Evolutionary conservation across 2,329 filamentous ascomycete species (phyloP).

Genomic region (Xylaria sp.): DNA sequence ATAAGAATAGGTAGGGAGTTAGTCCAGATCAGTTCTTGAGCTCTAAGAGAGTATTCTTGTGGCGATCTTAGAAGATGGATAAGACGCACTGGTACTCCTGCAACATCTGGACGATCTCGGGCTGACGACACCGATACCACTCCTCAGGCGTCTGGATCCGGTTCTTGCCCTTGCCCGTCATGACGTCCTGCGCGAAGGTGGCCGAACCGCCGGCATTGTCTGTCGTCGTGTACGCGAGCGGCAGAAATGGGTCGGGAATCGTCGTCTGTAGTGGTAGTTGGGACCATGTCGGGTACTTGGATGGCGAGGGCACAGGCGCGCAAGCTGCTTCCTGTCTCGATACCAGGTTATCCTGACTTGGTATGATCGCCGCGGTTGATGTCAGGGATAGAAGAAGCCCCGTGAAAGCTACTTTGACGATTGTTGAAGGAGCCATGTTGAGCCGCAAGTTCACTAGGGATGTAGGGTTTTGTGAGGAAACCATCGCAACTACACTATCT

Average conservation of each 20-base stretch:
- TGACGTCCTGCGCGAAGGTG: slow-evolving; percentile 49
- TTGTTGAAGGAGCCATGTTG: slow-evolving; percentile 24
- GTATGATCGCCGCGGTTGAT: slow-evolving; percentile 11
- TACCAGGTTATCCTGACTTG: background rate
- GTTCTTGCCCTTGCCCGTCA: slow-evolving; percentile 54
- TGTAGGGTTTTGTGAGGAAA: background rate
- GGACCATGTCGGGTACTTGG: slow-evolving; percentile 50
- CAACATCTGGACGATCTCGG: slow-evolving; percentile 60
- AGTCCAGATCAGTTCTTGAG: too few relatives aligned
- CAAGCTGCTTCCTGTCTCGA: slow-evolving; percentile 38
- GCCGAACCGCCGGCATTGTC: slow-evolving; percentile 49
- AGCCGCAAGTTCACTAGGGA: background rate
- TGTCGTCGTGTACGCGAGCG: slow-evolving; percentile 52
- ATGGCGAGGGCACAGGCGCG: slow-evolving; percentile 41
- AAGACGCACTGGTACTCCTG: slow-evolving; percentile 60
- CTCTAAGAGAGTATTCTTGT: background rate
- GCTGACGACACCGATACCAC: slow-evolving; percentile 61
- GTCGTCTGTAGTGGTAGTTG: slow-evolving; percentile 52
- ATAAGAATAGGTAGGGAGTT: too few relatives aligned
- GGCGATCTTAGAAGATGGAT: background rate
- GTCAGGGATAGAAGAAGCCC: slow-evolving; percentile 15
- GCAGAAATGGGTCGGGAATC: slow-evolving; percentile 58
- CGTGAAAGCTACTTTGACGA: background rate
- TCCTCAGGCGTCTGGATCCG: slow-evolving; percentile 57
- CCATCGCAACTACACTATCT: background rate